Evolutionary conservation across 2,329 filamentous ascomycete species (phyloP).

Genomic region (Exophiala lecanii-corni): DNA sequence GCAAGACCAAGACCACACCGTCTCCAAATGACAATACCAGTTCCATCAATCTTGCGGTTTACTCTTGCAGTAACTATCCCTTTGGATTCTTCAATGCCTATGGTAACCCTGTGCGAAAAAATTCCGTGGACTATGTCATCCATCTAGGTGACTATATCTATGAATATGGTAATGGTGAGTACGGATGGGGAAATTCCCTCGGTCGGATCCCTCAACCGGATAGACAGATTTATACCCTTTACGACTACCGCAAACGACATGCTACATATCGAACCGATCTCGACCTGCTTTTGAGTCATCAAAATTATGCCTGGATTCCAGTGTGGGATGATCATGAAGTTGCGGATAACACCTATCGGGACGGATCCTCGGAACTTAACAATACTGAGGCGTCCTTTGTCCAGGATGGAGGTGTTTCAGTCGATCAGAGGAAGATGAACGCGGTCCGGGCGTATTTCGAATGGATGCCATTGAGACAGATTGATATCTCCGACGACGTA

Average conservation of each 20-base stretch:
- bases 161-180: slow-evolving; percentile 43
- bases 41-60: slow-evolving; percentile 61
- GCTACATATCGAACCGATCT: slow-evolving; percentile 59
- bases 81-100: slow-evolving; percentile 28
- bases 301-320: slow-evolving; percentile 58
- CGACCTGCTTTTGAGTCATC: slow-evolving; percentile 54
- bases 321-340: slow-evolving; percentile 64
- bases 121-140: slow-evolving; percentile 56
- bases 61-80: slow-evolving; percentile 67
- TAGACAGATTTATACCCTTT: slow-evolving; percentile 44
- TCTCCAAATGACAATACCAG: slow-evolving; percentile 51
- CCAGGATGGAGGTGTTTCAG: slow-evolving; percentile 54
- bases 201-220: slow-evolving; percentile 52
- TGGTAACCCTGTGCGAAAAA: slow-evolving; percentile 53
- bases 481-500: slow-evolving; percentile 62
- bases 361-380: slow-evolving; percentile 56
- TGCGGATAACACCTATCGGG: slow-evolving; percentile 61
- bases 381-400: slow-evolving; percentile 64
- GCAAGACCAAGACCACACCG: slow-evolving; percentile 67
- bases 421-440: slow-evolving; percentile 71
- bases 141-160: slow-evolving; percentile 63
- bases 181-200: slow-evolving; percentile 50
- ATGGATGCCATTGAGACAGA: slow-evolving; percentile 44
- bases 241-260: slow-evolving; percentile 53
- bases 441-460: slow-evolving; percentile 54